These are phyloP conservation scores for Acanthamoeba divionensis DNA, from an alignment of 208 protist species.

Conservation along the genomic window DNA sequence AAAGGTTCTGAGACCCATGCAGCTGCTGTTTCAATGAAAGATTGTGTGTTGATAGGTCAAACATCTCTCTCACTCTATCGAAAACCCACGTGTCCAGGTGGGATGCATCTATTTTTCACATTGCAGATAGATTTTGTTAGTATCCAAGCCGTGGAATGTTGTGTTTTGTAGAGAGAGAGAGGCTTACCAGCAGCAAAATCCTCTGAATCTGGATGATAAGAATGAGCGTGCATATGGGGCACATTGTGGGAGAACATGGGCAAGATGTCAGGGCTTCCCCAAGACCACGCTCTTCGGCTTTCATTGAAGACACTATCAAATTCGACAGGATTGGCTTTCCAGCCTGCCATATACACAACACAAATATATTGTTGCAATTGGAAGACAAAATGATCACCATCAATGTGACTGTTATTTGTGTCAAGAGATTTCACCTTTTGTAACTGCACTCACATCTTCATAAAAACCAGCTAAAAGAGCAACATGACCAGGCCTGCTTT, in stretches of 20 bases:
- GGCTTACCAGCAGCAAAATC: slow-evolving; percentile 67
- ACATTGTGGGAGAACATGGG: slow-evolving; percentile 76
- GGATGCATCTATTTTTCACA: slow-evolving; percentile 47
- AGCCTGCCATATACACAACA: slow-evolving; percentile 44
- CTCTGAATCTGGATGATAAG: slow-evolving; percentile 72
- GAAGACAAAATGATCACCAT: neutral
- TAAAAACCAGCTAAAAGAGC: slow-evolving; percentile 85
- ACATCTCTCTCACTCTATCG: slow-evolving; percentile 66
- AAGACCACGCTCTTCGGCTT: slow-evolving; percentile 64
- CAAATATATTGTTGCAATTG: neutral
- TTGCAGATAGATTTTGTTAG: no score
- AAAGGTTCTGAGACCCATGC: slow-evolving; percentile 41
- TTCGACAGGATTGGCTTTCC: slow-evolving; percentile 81
- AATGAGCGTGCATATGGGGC: slow-evolving; percentile 54
- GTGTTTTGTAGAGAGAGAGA: no score
- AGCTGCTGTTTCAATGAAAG: slow-evolving; percentile 9
- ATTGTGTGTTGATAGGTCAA: slow-evolving; percentile 56
- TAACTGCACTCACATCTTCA: slow-evolving; percentile 83
- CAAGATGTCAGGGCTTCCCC: slow-evolving; percentile 79
- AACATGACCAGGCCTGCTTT: slow-evolving; percentile 81
- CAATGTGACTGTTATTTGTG: neutral
- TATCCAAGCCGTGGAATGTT: no score
- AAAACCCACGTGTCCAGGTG: slow-evolving; percentile 81
- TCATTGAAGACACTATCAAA: slow-evolving; percentile 85
- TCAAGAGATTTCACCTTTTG: slow-evolving; percentile 53